Base-by-base conservation (phyloP, 345 rosid species). In the Alliaria petiolata region DNA sequence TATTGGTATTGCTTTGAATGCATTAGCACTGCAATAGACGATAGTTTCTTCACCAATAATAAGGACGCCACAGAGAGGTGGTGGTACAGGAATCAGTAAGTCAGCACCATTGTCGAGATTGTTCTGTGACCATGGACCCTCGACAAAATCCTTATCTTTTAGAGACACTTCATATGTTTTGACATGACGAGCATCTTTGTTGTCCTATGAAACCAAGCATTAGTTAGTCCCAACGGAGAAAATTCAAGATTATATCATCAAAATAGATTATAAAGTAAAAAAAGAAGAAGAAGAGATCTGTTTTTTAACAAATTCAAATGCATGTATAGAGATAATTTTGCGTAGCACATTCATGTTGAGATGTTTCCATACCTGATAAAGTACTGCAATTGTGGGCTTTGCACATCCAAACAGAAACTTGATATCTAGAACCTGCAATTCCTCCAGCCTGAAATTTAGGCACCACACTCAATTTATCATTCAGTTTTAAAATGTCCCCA, bases 61-160 rank as follows among this genome's bases (percentile, higher is more conserved):
- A 52, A 95, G 93, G 38, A 95, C 95, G n/a, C 98, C 98, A 58
- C 98, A 92, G n/a, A 92, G 84, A 59, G 98, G 99, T 30, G 92
- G 91, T 22, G 99, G 98, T 42, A 95, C 96, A 17, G 96, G 99
- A 76, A 95, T 95, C 42, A 95, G 85, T 56, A 92, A 77, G 81
- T 87, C 88, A 67, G 98, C 98, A 31, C 97, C 97, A 80, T 90
- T 92, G 60, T 92, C 96, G 65, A 95, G 93, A 83, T 87, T 90
- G 85, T 90, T 95, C 76, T 90, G 98, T 30, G 91, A 79, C 99
- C 97, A 95, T 34, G 92, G 98, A 33, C 97, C 99, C 89, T 92
- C 98, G 16, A 84, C 83, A 80, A 92, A 92, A 83, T 95, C 97
- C 79, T 95, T 95, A 72, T 90, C 99, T 80, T 92, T 95, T 60